Evolutionary conservation across 192 early-diverging fungal genomes (phyloP).

Genomic region (Endogone sp.): DNA sequence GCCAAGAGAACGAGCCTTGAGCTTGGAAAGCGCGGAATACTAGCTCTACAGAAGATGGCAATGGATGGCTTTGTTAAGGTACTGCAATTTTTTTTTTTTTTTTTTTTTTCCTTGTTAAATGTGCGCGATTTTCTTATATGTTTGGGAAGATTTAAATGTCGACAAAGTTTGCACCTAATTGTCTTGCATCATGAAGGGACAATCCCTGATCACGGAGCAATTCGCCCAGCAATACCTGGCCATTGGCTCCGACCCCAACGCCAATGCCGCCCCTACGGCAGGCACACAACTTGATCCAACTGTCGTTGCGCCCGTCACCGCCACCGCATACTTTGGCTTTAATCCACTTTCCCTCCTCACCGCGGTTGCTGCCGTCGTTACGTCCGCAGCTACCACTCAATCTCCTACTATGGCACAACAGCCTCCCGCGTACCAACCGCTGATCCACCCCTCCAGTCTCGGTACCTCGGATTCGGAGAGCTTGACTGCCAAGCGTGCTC

Average conservation of each 20-base stretch:
- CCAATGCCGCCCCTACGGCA: neutral
- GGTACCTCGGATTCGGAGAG: neutral
- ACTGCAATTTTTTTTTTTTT: too few relatives aligned
- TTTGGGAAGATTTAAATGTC: neutral
- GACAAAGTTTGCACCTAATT: neutral
- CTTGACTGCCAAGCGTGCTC: neutral
- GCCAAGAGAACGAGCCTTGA: slow-evolving; percentile 4
- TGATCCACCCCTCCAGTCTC: neutral
- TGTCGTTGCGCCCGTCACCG: neutral
- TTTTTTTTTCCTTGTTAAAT: too few relatives aligned
- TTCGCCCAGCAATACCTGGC: neutral
- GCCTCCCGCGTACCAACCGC: too few relatives aligned
- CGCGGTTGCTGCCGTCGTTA: neutral
- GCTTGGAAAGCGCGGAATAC: slow-evolving; percentile 6
- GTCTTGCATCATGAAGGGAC: neutral
- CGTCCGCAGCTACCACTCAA: neutral
- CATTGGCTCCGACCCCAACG: neutral
- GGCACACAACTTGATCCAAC: neutral
- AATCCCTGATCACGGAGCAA: neutral
- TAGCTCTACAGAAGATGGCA: slow-evolving; percentile 1
- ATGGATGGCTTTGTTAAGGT: slow-evolving; percentile 1
- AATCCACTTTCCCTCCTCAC: neutral
- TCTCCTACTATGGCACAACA: too few relatives aligned
- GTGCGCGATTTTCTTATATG: too few relatives aligned
- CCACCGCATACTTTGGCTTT: neutral